Evolutionary conservation across 306 rosid genomes (phyloP).

Genomic region (Castanea crenata): DNA sequence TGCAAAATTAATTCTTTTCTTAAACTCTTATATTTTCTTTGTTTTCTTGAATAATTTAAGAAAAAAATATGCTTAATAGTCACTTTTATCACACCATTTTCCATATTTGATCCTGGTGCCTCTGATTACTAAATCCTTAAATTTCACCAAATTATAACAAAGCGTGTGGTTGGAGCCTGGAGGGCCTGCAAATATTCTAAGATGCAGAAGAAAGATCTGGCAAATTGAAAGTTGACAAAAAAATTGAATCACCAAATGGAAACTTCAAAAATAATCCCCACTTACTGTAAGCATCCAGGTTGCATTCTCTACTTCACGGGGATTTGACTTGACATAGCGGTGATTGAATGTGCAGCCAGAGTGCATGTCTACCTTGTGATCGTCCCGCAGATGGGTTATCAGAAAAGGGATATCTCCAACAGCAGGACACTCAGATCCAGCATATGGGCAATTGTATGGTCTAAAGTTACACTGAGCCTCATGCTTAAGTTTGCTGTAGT

Average conservation of each 20-base stretch:
- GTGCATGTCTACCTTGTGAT: slow-evolving; percentile 30
- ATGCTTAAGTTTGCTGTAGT: slow-evolving; percentile 28
- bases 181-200: background rate
- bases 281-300: slow-evolving; percentile 28
- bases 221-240: background rate
- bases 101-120: background rate
- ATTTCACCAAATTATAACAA: background rate
- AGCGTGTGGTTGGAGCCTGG: background rate
- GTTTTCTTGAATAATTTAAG: background rate
- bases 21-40: background rate
- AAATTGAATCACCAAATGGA: background rate
- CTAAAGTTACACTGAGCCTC: slow-evolving; percentile 21
- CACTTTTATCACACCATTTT: background rate
- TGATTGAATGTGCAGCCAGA: slow-evolving; percentile 24
- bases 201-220: background rate
- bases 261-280: background rate
- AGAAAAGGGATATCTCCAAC: slow-evolving; percentile 22
- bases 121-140: background rate
- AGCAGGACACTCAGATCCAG: slow-evolving; percentile 20
- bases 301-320: slow-evolving; percentile 14
- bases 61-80: background rate
- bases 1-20: background rate
- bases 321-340: slow-evolving; percentile 24
- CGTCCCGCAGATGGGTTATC: slow-evolving; percentile 18
- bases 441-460: slow-evolving; percentile 26